A percentile compares a stretch with the other conserved stretches of the same genome.
These are phyloP conservation scores for Magnolia kwangsiensis DNA, from an alignment of 164 flowering plant species.

Conservation along the genomic window DNA sequence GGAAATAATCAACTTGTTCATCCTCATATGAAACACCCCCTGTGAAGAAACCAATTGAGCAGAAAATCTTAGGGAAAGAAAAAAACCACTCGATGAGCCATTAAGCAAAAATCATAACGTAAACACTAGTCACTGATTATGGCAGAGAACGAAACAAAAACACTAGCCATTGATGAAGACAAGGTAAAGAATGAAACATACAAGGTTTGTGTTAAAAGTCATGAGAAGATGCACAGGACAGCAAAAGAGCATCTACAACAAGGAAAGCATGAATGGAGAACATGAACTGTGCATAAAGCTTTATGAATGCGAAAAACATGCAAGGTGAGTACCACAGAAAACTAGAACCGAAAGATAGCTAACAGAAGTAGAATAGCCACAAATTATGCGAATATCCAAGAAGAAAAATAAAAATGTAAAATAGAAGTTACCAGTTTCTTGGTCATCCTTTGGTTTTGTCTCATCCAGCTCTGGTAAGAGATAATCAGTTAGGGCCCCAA, in stretches of 20 bases:
- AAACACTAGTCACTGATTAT: not conserved
- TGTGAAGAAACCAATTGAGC: conserved; percentile 18
- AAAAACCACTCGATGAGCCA: not conserved
- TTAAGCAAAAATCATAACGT: not conserved
- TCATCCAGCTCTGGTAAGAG: conserved; percentile 63
- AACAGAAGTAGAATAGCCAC: not conserved
- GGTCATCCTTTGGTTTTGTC: conserved; percentile 33
- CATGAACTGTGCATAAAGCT: not conserved
- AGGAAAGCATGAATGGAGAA: not conserved
- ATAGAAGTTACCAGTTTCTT: conserved; percentile 40
- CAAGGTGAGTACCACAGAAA: not conserved
- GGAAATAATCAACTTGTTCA: conserved; percentile 47
- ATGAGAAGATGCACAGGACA: not conserved
- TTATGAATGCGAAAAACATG: not conserved
- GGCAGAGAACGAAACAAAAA: not conserved
- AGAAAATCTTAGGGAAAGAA: not conserved
- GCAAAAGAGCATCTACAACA: not conserved
- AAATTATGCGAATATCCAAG: not conserved
- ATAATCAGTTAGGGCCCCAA: conserved; percentile 74
- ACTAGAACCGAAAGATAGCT: not conserved
- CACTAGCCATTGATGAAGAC: not conserved
- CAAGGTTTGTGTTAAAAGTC: not conserved
- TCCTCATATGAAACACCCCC: conserved; percentile 36
- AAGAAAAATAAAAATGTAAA: not conserved
- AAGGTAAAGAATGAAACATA: not conserved